Conservation (phyloP, 2,329 filamentous ascomycete genomes). For the Fusarium nygamai region DNA sequence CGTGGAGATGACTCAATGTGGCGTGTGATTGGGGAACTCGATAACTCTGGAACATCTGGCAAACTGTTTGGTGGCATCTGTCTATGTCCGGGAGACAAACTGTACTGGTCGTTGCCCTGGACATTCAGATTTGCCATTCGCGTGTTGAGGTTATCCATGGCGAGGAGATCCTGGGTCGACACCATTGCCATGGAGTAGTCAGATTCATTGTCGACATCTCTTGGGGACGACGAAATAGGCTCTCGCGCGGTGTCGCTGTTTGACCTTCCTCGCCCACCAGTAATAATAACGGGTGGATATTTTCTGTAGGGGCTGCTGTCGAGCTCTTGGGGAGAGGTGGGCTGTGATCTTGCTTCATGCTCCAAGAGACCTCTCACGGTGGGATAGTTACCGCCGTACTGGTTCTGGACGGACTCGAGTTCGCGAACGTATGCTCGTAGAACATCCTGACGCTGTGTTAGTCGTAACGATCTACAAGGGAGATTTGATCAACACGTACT, state of each 20-base stretch:
- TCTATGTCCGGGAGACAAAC: constrained; percentile 49
- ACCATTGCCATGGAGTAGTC: constrained; percentile 58
- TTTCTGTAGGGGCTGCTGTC: constrained; percentile 53
- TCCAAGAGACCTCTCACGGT: constrained; percentile 65
- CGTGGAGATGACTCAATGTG: constrained; percentile 53
- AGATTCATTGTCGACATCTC: constrained; percentile 48
- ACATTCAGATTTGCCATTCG: constrained; percentile 56
- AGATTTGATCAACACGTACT: constrained; percentile 51
- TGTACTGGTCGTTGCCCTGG: constrained; percentile 48
- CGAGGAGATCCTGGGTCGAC: constrained; percentile 64
- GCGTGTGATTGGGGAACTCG: constrained; percentile 47
- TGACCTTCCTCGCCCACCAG: constrained; percentile 48
- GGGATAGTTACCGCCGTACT: constrained; percentile 56
- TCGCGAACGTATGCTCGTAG: constrained; percentile 70
- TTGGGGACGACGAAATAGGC: constrained; percentile 51
- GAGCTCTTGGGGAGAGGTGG: constrained; percentile 49
- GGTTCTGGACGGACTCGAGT: constrained; percentile 61
- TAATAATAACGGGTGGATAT: constrained; percentile 52
- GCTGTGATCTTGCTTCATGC: constrained; percentile 48
- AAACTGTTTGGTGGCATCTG: constrained; percentile 48
- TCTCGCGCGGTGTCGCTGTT: constrained; percentile 43
- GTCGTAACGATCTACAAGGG: constrained; percentile 15
- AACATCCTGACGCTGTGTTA: constrained; percentile 58
- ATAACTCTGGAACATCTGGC: constrained; percentile 43
- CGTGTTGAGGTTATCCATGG: constrained; percentile 55